phyloP scores from a whole-genome alignment of 2,329 filamentous ascomycete species.

The Decorospora gaudefroyi region DNA sequence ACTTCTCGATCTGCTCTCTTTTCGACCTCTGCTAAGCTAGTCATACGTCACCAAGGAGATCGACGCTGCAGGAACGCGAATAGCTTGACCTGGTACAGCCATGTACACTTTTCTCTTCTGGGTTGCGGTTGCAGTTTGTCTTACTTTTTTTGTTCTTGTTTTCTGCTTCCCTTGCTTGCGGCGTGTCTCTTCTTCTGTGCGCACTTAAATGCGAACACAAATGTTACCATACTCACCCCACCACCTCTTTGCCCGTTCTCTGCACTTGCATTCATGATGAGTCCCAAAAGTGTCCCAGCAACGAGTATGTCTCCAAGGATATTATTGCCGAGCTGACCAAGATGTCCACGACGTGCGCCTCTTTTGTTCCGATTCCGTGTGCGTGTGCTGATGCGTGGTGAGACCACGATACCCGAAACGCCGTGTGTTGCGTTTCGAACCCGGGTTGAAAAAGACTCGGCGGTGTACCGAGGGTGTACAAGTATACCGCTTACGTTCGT shows the following conservation, averaged over 20 bases:
- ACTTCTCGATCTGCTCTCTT: not conserved
- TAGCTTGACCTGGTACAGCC: not conserved
- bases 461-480: not conserved
- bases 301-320: not conserved
- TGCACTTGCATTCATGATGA: no score
- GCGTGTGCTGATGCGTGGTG: not conserved
- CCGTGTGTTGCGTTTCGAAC: not conserved
- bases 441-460: not conserved
- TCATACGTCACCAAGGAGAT: not conserved
- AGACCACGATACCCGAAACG: not conserved
- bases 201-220: not conserved
- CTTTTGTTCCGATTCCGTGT: not conserved
- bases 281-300: not conserved
- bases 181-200: not conserved
- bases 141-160: not conserved
- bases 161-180: not conserved
- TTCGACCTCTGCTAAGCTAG: no score
- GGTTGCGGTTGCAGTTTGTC: not conserved
- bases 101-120: not conserved
- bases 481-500: no score
- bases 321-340: not conserved
- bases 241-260: conserved; percentile 1
- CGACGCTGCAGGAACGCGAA: not conserved
- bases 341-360: not conserved
- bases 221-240: conserved; percentile 3